Evolutionary conservation across 2,329 filamentous ascomycete species (phyloP).

Genomic region (Colletotrichum sidae): DNA sequence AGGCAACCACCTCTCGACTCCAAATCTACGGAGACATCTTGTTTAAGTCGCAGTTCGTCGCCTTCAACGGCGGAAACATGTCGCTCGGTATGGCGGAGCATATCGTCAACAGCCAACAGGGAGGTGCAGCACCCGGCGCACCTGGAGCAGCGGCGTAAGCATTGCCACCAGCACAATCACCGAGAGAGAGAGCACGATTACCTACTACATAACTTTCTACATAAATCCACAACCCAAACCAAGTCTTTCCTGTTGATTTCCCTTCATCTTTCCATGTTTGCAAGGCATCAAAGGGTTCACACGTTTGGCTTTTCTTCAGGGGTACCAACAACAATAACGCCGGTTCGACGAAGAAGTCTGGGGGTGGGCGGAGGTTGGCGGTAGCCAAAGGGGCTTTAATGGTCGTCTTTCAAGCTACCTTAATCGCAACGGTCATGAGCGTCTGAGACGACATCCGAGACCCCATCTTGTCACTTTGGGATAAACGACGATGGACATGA

Average conservation of each 20-base stretch:
- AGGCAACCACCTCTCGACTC: constrained; percentile 65
- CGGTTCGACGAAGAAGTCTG: constrained; percentile 23
- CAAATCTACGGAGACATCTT: constrained; percentile 74
- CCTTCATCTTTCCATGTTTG: constrained; percentile 10
- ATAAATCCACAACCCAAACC: neutral
- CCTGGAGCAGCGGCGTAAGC: constrained; percentile 35
- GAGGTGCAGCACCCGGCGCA: constrained; percentile 17
- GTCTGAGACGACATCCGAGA: constrained; percentile 27
- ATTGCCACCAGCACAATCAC: constrained; percentile 22
- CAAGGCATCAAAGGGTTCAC: constrained; percentile 32
- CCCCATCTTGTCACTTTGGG: neutral
- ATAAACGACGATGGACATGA: constrained; percentile 5
- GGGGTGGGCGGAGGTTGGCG: constrained; percentile 12
- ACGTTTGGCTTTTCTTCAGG: constrained; percentile 24
- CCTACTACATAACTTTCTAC: too few species aligned
- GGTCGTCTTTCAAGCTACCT: constrained; percentile 16
- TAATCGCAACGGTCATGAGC: constrained; percentile 28
- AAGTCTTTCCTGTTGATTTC: neutral
- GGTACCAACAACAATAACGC: constrained; percentile 29
- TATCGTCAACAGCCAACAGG: constrained; percentile 26
- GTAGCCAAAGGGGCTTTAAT: constrained; percentile 24
- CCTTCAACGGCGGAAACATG: constrained; percentile 67
- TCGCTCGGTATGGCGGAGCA: constrained; percentile 60
- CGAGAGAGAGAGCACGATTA: neutral
- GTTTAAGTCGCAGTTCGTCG: constrained; percentile 71